A percentile compares a stretch with the other conserved stretches of the same genome.
These are phyloP conservation scores for Aspergillus hortae DNA, from an alignment of 2,329 filamentous ascomycete species.

Conservation along the genomic window DNA sequence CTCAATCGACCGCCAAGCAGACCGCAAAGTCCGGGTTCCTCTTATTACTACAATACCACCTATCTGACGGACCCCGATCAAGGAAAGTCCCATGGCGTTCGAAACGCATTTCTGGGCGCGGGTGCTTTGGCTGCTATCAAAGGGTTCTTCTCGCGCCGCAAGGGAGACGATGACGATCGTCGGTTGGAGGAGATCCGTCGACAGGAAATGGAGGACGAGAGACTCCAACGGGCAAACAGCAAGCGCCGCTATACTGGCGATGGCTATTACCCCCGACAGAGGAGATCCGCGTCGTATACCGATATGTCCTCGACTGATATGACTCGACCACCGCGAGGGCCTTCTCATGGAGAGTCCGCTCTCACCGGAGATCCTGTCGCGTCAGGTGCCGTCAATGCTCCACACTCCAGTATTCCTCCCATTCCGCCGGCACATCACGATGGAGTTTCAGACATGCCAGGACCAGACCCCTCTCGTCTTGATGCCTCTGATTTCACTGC, in stretches of 20 bases:
- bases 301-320: slow-evolving; percentile 37
- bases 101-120: slow-evolving; percentile 61
- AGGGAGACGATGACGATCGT: slow-evolving; percentile 55
- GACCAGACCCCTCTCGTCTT: slow-evolving; percentile 16
- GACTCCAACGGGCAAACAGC: slow-evolving; percentile 50
- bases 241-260: slow-evolving; percentile 68
- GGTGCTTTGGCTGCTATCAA: slow-evolving; percentile 60
- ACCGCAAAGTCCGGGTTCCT: slow-evolving; percentile 33
- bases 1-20: slow-evolving; percentile 33
- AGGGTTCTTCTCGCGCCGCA: slow-evolving; percentile 60
- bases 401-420: slow-evolving; percentile 35
- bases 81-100: slow-evolving; percentile 47
- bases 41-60: slow-evolving; percentile 38
- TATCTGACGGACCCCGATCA: slow-evolving; percentile 43
- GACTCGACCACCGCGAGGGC: slow-evolving; percentile 26
- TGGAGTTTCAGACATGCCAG: slow-evolving; percentile 30
- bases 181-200: slow-evolving; percentile 54
- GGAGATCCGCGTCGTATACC: slow-evolving; percentile 30
- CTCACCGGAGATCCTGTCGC: slow-evolving; percentile 29
- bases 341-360: slow-evolving; percentile 31
- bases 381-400: slow-evolving; percentile 27
- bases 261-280: slow-evolving; percentile 42
- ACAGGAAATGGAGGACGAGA: slow-evolving; percentile 52
- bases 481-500: slow-evolving; percentile 26
- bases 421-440: slow-evolving; percentile 40